Evolutionary conservation across 106 monocot genomes (phyloP).

Genomic region (Posidonia australis): DNA sequence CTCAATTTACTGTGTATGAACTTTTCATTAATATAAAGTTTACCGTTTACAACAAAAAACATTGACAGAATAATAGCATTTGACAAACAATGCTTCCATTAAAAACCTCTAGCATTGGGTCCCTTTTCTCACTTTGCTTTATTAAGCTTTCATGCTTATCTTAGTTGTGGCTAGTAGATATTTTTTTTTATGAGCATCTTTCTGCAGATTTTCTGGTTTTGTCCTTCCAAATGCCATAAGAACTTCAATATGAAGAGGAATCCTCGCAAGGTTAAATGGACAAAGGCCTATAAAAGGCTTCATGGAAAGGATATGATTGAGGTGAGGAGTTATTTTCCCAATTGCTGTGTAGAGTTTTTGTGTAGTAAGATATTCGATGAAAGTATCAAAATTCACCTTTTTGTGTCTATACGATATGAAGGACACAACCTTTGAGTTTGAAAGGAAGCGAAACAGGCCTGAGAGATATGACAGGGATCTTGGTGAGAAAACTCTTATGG

Average conservation of each 20-base stretch:
- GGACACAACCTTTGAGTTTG: slow-evolving; percentile 89
- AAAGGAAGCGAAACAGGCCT: slow-evolving; percentile 81
- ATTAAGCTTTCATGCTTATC: too few species aligned
- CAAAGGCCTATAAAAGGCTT: slow-evolving; percentile 64
- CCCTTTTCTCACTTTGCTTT: too few species aligned
- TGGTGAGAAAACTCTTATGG: slow-evolving; percentile 49
- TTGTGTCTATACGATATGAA: slow-evolving; percentile 8
- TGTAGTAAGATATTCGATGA: neutral
- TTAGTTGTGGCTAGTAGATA: too few species aligned
- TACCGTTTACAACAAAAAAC: too few species aligned
- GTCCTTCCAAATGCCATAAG: slow-evolving; percentile 92
- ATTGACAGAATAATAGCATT: too few species aligned
- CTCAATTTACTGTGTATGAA: too few species aligned
- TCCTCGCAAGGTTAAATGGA: slow-evolving; percentile 93
- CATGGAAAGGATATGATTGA: slow-evolving; percentile 96
- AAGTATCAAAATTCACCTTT: too few species aligned
- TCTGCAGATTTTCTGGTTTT: slow-evolving; percentile 76
- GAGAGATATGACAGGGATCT: slow-evolving; percentile 80
- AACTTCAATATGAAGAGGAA: slow-evolving; percentile 99
- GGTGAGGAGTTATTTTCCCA: slow-evolving; percentile 24
- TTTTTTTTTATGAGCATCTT: neutral
- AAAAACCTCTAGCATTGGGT: too few species aligned
- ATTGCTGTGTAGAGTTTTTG: neutral
- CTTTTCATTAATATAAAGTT: too few species aligned
- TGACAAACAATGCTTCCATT: too few species aligned